Base-by-base conservation (phyloP, 2,329 filamentous ascomycete genomes). In the Aspergillus versicolor region DNA sequence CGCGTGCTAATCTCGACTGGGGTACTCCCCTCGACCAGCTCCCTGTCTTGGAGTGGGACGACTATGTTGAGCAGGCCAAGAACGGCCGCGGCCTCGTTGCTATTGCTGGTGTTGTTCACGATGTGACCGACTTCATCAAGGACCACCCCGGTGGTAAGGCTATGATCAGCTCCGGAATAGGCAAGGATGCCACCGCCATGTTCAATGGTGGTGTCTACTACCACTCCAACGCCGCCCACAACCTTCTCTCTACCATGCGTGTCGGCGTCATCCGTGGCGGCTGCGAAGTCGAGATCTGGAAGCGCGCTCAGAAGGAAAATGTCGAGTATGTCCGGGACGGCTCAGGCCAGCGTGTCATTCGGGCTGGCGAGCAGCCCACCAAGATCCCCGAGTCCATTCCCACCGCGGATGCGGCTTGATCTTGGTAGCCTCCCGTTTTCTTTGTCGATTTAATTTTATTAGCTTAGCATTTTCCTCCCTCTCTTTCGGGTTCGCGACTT, bases 201-300 rank as follows among this genome's bases (percentile, higher is more conserved):
- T 95, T 95, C 84, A 95, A 95, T 75, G 91, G 91, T 63, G 91
- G 91, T 77, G 89, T 95, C 61, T 95, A 95, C 80, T 84, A 88
- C 74, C 91, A 95, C 81, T 91, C 88, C 73, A 95, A 95, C 77
- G 91, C 90, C 55, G 91, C 91, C 37, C 91, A 95, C 82, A 95
- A 95, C 79, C 77, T 94, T 60, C 83, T 95, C 62, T 92, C 89
- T 7, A 94, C 90, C 65, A 94, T 94, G 90, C 84, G 91, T 65
- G 87, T 94, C 13, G 91, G 90, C 75, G 90, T 95, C 48, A 88
- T 95, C 62, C 89, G 90, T 52, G 91, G 91, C 63, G 91, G 91
- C 43, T 91, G 89, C 73, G 91, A 94, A 75, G 91, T 95, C 27
- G 91, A 95, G 82, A 92, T 94, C 76, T 95, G 91, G 91, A 94